Percentiles rank a stretch among this genome's conserved stretches.
Conservation (phyloP, 176 grass and related monocot genomes). For the Secale cereale region DNA sequence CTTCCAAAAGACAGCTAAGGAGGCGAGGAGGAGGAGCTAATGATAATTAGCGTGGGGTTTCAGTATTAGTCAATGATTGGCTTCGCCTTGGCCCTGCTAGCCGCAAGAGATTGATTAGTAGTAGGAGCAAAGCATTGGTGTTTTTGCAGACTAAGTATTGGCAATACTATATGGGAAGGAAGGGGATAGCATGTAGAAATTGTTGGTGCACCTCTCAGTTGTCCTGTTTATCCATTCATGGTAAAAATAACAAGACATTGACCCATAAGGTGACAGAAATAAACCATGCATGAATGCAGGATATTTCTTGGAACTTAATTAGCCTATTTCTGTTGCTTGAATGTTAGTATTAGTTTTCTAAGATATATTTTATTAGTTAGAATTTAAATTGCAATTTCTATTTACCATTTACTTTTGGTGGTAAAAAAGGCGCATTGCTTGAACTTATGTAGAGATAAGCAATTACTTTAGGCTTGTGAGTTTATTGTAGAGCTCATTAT, state of each 20-base stretch:
- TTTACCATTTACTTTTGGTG: neutral
- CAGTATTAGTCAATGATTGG: constrained; percentile 49
- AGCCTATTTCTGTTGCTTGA: neutral
- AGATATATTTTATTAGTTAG: neutral
- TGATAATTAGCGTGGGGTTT: constrained; percentile 24
- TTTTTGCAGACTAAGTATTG: constrained; percentile 15
- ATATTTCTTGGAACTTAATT: neutral
- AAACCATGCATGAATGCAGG: neutral
- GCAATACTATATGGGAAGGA: neutral
- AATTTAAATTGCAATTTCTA: neutral
- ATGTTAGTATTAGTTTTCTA: neutral
- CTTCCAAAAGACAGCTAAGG: constrained; percentile 41
- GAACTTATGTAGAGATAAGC: neutral
- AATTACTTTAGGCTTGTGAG: neutral
- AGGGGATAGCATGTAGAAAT: neutral
- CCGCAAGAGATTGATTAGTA: constrained; percentile 2
- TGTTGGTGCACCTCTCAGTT: neutral
- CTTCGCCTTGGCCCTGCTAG: constrained; percentile 22
- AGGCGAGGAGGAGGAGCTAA: constrained; percentile 7
- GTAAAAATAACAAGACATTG: neutral
- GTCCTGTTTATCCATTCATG: neutral
- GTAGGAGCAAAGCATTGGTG: constrained; percentile 22
- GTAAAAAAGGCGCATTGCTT: neutral
- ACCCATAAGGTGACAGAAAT: neutral
- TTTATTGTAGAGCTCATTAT: neutral